Evolutionary conservation across 208 protist species (phyloP).

Genomic region (Plasmodiophora brassicae): DNA sequence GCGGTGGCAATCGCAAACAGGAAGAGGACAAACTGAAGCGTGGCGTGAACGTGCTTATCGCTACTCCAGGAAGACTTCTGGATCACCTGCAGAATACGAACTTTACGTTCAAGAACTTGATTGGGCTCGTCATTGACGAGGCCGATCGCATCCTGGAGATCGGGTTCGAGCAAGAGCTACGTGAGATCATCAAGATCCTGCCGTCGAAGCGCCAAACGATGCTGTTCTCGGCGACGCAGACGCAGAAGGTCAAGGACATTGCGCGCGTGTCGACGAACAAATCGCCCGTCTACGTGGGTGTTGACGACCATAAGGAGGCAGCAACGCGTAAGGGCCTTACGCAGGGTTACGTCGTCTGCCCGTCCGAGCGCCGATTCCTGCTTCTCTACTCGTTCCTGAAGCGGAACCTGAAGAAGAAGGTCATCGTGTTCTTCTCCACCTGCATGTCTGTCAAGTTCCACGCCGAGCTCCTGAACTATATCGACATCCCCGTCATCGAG

Average conservation of each 20-base stretch:
- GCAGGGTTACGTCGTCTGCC: slow-evolving; percentile 91
- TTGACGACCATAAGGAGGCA: slow-evolving; percentile 64
- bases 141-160: slow-evolving; percentile 46
- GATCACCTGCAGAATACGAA: slow-evolving; percentile 95
- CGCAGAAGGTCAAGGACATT: slow-evolving; percentile 90
- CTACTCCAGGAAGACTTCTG: slow-evolving; percentile 86
- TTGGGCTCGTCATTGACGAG: slow-evolving; percentile 94
- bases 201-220: slow-evolving; percentile 90
- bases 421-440: slow-evolving; percentile 52
- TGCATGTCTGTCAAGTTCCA: slow-evolving; percentile 81
- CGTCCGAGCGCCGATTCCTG: slow-evolving; percentile 85
- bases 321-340: slow-evolving; percentile 33
- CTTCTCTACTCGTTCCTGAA: slow-evolving; percentile 98
- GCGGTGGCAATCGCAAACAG: slow-evolving; percentile 66
- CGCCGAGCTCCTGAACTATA: slow-evolving; percentile 98
- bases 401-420: slow-evolving; percentile 86
- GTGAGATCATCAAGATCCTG: slow-evolving; percentile 94
- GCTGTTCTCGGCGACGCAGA: slow-evolving; percentile 98
- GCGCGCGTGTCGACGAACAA: slow-evolving; percentile 84
- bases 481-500: slow-evolving; percentile 95
- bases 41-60: slow-evolving; percentile 71
- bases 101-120: slow-evolving; percentile 91
- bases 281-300: slow-evolving; percentile 85
- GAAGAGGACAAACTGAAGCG: slow-evolving; percentile 73
- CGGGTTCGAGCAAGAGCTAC: slow-evolving; percentile 56